phyloP scores from a whole-genome alignment of 208 protist species.

The Leishmania arabica region DNA sequence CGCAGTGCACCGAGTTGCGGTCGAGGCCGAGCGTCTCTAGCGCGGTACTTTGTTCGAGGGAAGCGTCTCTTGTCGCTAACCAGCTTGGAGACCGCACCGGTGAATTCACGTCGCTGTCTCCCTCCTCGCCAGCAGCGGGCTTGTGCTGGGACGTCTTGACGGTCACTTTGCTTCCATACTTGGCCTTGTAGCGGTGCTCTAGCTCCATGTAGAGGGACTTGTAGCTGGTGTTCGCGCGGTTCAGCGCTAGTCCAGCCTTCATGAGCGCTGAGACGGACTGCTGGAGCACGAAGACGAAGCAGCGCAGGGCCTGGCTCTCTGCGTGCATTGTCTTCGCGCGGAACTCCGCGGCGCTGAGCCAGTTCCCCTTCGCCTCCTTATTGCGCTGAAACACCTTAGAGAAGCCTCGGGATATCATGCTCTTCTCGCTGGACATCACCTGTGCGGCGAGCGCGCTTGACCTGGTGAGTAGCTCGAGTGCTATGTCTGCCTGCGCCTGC shows the following conservation, averaged over 20 bases:
- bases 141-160: neutral
- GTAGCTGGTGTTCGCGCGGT: slow-evolving; percentile 40
- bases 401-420: slow-evolving; percentile 26
- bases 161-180: slow-evolving; percentile 1
- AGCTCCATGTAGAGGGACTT: slow-evolving; percentile 38
- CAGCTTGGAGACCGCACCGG: slow-evolving; percentile 8
- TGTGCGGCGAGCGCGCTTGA: slow-evolving; percentile 44
- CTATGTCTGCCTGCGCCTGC: slow-evolving; percentile 41
- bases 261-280: slow-evolving; percentile 44
- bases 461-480: slow-evolving; percentile 35
- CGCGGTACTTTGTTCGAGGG: slow-evolving; percentile 21
- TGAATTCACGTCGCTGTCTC: neutral
- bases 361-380: slow-evolving; percentile 23
- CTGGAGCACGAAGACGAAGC: slow-evolving; percentile 49
- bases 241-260: slow-evolving; percentile 54
- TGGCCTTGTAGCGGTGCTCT: slow-evolving; percentile 36
- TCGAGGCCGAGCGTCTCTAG: slow-evolving; percentile 48
- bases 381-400: slow-evolving; percentile 31
- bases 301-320: slow-evolving; percentile 47
- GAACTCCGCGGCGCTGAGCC: slow-evolving; percentile 46
- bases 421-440: slow-evolving; percentile 26
- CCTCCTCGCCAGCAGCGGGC: neutral
- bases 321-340: slow-evolving; percentile 58
- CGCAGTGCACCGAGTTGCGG: slow-evolving; percentile 57
- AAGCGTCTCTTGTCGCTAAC: slow-evolving; percentile 6